Evolutionary conservation across 345 rosid species (phyloP), one percentile per base, ranked within the genome.

Genomic region (Durio zibethinus): DNA sequence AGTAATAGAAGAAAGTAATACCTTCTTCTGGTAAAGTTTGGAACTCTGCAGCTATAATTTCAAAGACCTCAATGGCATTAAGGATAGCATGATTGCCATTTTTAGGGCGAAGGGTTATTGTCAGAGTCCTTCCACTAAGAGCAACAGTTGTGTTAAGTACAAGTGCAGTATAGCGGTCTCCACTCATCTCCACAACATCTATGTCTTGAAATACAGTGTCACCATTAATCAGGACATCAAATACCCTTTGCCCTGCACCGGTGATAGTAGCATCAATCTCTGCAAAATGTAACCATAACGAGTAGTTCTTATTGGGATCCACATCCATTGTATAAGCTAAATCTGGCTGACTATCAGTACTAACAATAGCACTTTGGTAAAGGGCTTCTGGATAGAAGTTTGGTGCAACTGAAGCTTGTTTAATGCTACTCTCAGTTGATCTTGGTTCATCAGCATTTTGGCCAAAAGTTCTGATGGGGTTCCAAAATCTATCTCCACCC

Each of bases 401-500:
- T 5, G 99, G 99, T 9, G 91, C 81, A 73, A 74, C 78, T 48
- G 97, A 91, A 40, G 92, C 90, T 47, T 82, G 78, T 79, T 83
- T 90, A 53, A 96, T 96, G 47, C 84, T 76, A 43, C 81, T 85
- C 87, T 87, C 86, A 29, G 95, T 90, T 70, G 95, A 89, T 81
- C 82, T 87, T 42, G 86, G 78, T 75, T 80, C 78, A 89, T 91
- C 99, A 52, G 90, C 82, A 75, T 73, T 76, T 52, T 79, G 82
- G 54, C 88, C 88, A 76, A 94, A 96, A 68, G 97, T 84, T 70
- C 76, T 81, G 61, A 88, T 74, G 0, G 90, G 86, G 57, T 67
- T 76, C 99, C 99, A 96, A 85, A 91, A 96, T 82, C 99, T 94
- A 82, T 96, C 99, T 80, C 99, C 98, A 63, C 99, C 97, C 99